Evolutionary conservation across 106 monocot genomes (phyloP), one percentile per base, ranked within the genome.

Genomic region (Allium sativum): DNA sequence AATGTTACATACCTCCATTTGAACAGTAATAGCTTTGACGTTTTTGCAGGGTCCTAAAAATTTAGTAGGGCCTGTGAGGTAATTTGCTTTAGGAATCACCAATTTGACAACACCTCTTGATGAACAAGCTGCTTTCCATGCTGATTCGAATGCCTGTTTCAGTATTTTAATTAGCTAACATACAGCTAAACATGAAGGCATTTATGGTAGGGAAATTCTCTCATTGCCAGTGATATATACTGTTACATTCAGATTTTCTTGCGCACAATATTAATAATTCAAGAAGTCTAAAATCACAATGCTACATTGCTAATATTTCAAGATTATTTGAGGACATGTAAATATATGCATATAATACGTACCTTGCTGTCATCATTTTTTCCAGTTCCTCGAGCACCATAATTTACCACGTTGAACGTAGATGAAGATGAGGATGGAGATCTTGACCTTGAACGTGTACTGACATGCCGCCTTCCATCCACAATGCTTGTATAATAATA

Each of bases 41-140:
- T 73, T 73, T 7, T 2, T 42, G 52, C 78, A 78, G 14, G 78
- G 73, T 6, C 78, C 73, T 1, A 11, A 16, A 56, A 78, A 78
- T 62, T 68, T 68, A n/a, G 69, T 14, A 0, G 72, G 78, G 8
- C 72, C 68, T 9, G 67, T n/a, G 52, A 73, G 64, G 40, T 78
- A 78, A 18, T 47, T 73, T 41, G 64, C 67, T 2, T 14, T 3
- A 8, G 78, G 73, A 44, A 78, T 52, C 10, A n/a, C 20, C 12
- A 78, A 18, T 12, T 44, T 78, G 8, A 73, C 78, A 0, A 7
- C 16, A 18, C 73, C 78, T 9, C 56, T 56, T 0, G 78, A 68
- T 3, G 56, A 67, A 16, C 78, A 78, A 2, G 72, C 73, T 3
- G 64, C 78, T 18, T 40, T n/a, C 78, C 73, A 78, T 14, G 68